Conservation (phyloP, 2,329 filamentous ascomycete species). For the Xylariaceae sp. region DNA sequence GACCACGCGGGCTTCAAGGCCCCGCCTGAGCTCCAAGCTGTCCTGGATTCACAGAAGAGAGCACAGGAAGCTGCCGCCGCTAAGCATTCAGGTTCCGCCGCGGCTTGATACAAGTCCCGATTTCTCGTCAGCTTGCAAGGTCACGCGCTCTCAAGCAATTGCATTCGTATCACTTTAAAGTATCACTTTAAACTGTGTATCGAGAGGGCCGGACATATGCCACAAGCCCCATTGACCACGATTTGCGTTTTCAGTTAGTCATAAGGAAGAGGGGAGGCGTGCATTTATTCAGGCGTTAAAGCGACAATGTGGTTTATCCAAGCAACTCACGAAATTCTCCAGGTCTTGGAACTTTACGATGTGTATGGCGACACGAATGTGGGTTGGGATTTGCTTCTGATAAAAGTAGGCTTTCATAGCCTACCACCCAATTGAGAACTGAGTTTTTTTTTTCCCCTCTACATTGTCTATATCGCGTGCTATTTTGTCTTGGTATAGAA, state of each 20-base stretch:
- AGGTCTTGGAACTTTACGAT: neutral
- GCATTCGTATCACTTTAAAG: neutral
- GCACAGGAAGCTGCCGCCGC: constrained; percentile 37
- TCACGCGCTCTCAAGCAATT: neutral
- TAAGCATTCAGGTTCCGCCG: constrained; percentile 25
- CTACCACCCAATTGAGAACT: neutral
- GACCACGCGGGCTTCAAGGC: constrained; percentile 79
- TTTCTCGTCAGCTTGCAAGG: neutral
- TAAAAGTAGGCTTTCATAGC: neutral
- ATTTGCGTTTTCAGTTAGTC: neutral
- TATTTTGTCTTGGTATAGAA: neutral
- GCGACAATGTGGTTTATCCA: neutral
- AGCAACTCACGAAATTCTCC: constrained; percentile 3
- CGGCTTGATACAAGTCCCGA: constrained; percentile 19
- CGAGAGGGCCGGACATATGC: neutral
- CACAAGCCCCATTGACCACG: neutral
- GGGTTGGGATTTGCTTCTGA: neutral
- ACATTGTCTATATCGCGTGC: neutral
- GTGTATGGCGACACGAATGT: neutral
- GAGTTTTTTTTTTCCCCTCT: neutral
- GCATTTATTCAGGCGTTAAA: constrained; percentile 18
- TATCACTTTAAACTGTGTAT: neutral
- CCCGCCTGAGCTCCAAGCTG: constrained; percentile 52
- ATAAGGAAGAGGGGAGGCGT: constrained; percentile 10
- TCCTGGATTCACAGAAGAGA: constrained; percentile 51